Percentiles rank a stretch among this genome's conserved stretches.
These are phyloP conservation scores for Golubevia pallescens DNA, from an alignment of 1,284 basidiomycete genomes.

Conservation along the genomic window DNA sequence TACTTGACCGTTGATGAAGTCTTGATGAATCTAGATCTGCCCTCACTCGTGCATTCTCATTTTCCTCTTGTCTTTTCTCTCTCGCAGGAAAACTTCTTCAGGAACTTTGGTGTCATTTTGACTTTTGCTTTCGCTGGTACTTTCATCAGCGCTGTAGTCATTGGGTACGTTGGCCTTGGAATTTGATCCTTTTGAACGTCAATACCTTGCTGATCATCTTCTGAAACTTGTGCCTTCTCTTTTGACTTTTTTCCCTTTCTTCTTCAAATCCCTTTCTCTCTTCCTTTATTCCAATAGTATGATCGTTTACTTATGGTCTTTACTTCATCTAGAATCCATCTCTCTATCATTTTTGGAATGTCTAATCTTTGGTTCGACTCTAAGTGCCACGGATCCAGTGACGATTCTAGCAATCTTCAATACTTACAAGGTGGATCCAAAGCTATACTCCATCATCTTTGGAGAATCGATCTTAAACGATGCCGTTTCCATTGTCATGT, in stretches of 20 bases:
- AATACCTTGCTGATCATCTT: slow-evolving; percentile 1
- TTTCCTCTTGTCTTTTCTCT: background rate
- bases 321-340: slow-evolving; percentile 72
- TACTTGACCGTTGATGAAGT: too few species aligned
- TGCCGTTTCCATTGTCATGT: slow-evolving; percentile 99
- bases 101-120: slow-evolving; percentile 92
- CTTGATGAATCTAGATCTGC: too few species aligned
- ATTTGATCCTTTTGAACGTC: background rate
- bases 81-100: slow-evolving; percentile 89
- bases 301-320: slow-evolving; percentile 90
- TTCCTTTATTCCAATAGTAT: background rate
- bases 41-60: too few species aligned
- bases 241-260: too few species aligned
- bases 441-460: slow-evolving; percentile 96
- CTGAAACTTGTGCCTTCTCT: background rate
- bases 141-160: slow-evolving; percentile 92
- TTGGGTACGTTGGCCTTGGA: slow-evolving; percentile 74
- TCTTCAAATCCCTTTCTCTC: background rate
- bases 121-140: slow-evolving; percentile 96
- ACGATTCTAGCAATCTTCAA: slow-evolving; percentile 99
- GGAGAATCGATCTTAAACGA: slow-evolving; percentile 97
- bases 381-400: slow-evolving; percentile 96
- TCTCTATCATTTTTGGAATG: slow-evolving; percentile 72
- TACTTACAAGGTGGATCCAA: slow-evolving; percentile 97
- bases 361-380: slow-evolving; percentile 91